phyloP scores from a whole-genome alignment of 805 yeast species.

The Torulaspora maleeae region DNA sequence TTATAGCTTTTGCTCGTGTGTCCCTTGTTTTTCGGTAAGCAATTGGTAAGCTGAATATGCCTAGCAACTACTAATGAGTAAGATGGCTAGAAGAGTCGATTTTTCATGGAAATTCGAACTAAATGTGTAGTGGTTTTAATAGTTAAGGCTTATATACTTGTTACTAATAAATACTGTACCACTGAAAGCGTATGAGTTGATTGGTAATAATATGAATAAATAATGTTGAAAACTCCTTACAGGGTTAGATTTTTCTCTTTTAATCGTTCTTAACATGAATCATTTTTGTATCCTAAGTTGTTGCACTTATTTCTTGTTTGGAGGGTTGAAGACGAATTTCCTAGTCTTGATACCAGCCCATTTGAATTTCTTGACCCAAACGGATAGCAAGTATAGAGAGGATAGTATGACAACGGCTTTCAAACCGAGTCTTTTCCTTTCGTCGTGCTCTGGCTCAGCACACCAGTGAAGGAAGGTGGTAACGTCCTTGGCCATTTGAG shows the following conservation, averaged over 20 bases:
- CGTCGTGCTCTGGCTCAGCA: slow-evolving; percentile 97
- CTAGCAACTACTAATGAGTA: not conserved
- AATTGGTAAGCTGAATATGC: not conserved
- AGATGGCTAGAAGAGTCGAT: not conserved
- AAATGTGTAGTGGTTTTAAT: not conserved
- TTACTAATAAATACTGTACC: slow-evolving; percentile 4
- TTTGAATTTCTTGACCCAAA: slow-evolving; percentile 96
- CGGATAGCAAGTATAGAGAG: slow-evolving; percentile 70
- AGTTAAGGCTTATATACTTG: slow-evolving; percentile 1
- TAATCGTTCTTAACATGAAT: slow-evolving; percentile 5
- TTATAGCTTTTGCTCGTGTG: not conserved
- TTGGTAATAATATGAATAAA: slow-evolving; percentile 7
- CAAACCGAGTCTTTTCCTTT: slow-evolving; percentile 93
- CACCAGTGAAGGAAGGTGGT: slow-evolving; percentile 96
- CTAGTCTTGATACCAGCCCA: slow-evolving; percentile 96
- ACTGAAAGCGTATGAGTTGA: slow-evolving; percentile 1
- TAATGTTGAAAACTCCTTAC: slow-evolving; percentile 4
- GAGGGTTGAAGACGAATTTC: slow-evolving; percentile 89
- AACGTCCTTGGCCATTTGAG: slow-evolving; percentile 99
- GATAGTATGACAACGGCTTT: slow-evolving; percentile 82
- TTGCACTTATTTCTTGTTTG: slow-evolving; percentile 42
- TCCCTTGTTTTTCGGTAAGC: not conserved
- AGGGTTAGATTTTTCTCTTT: not conserved
- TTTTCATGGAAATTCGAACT: not conserved
- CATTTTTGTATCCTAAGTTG: slow-evolving; percentile 1